A percentile compares a stretch with the other conserved stretches of the same genome.
phyloP scores from a whole-genome alignment of 2,329 filamentous ascomycete genomes.

The Zasmidium angulare region DNA sequence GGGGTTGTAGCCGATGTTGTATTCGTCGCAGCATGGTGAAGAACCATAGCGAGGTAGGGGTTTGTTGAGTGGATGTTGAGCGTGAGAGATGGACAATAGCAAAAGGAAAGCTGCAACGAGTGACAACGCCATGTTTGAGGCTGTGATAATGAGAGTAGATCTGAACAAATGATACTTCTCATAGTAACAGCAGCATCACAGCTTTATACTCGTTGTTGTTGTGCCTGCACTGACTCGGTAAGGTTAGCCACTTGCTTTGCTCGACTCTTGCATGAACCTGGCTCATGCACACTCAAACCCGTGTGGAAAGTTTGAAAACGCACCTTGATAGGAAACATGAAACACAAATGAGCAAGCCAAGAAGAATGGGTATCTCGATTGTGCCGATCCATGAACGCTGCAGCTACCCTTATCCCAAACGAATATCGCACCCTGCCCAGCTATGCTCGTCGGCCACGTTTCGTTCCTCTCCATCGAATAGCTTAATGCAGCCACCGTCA shows the following conservation, averaged over 20 bases:
- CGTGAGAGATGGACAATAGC: not conserved
- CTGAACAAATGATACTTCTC: too few relatives aligned
- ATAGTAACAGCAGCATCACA: not conserved
- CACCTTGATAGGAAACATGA: not conserved
- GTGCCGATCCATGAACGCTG: not conserved
- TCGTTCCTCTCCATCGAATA: not conserved
- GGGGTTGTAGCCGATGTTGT: constrained; percentile 15
- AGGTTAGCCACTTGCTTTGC: too few relatives aligned
- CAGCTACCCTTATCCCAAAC: not conserved
- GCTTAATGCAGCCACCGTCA: not conserved
- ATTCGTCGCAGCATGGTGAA: not conserved
- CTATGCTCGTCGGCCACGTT: not conserved
- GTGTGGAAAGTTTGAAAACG: not conserved
- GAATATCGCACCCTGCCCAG: not conserved
- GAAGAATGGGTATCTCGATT: not conserved
- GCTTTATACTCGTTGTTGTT: not conserved
- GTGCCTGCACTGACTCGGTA: too few relatives aligned
- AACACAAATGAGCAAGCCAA: not conserved
- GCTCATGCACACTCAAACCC: too few relatives aligned
- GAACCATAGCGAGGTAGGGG: not conserved
- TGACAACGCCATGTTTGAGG: not conserved
- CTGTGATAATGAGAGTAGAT: not conserved
- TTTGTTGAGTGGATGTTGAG: not conserved
- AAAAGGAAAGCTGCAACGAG: not conserved
- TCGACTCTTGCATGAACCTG: too few relatives aligned